phyloP scores from a whole-genome alignment of 257 asterid species.

The Nemophila menziesii region DNA sequence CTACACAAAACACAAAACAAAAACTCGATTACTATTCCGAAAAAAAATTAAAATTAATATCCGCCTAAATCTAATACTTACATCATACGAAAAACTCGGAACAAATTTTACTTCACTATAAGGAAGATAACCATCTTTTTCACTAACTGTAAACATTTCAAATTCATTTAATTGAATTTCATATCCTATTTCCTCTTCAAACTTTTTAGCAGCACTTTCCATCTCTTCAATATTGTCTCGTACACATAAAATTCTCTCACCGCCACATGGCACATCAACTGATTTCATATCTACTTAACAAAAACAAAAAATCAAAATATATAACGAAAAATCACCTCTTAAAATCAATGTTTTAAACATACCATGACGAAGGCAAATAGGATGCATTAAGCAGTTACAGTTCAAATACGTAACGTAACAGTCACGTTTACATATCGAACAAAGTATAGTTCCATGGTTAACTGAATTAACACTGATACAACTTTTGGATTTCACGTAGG shows the following conservation, averaged over 20 bases:
- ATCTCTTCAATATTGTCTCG: slow-evolving; percentile 59
- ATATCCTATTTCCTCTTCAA: slow-evolving; percentile 43
- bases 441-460: slow-evolving; percentile 75
- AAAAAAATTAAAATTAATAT: background rate
- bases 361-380: slow-evolving; percentile 95
- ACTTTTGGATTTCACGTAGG: slow-evolving; percentile 41
- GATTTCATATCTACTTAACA: slow-evolving; percentile 43
- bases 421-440: slow-evolving; percentile 87
- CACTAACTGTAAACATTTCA: slow-evolving; percentile 33
- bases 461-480: slow-evolving; percentile 36
- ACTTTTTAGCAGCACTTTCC: slow-evolving; percentile 71
- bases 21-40: background rate
- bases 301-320: background rate
- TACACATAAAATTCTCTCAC: slow-evolving; percentile 32
- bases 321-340: background rate
- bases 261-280: slow-evolving; percentile 49
- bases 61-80: background rate
- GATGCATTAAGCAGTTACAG: slow-evolving; percentile 67
- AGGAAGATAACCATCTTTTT: slow-evolving; percentile 45
- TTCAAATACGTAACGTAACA: slow-evolving; percentile 71
- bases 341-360: slow-evolving; percentile 9
- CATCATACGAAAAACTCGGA: background rate
- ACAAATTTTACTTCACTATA: slow-evolving; percentile 36
- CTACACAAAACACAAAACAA: slow-evolving; percentile 8
- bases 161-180: slow-evolving; percentile 48